phyloP scores from a whole-genome alignment of 2,329 filamentous ascomycete genomes.

The Beauveria sp. region DNA sequence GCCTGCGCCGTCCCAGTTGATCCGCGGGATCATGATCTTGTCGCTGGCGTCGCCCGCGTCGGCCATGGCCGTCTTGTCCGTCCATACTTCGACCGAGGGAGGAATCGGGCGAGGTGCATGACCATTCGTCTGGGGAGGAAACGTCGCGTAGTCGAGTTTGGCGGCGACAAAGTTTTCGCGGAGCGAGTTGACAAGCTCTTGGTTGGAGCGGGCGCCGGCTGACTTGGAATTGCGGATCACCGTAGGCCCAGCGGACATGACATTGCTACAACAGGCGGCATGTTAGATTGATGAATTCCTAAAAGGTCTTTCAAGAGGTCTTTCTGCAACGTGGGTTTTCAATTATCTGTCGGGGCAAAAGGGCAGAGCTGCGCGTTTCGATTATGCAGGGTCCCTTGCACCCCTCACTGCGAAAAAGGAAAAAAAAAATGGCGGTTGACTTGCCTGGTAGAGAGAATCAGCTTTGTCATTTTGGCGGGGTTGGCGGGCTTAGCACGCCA shows the following conservation, averaged over 20 bases:
- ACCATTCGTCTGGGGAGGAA: slow-evolving; percentile 21
- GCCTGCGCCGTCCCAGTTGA: slow-evolving; percentile 63
- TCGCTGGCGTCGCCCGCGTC: slow-evolving; percentile 33
- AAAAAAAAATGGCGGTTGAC: slow-evolving; percentile 21
- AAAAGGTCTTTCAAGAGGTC: neutral
- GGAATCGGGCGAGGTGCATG: slow-evolving; percentile 23
- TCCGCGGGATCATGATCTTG: slow-evolving; percentile 67
- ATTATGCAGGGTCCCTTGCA: neutral
- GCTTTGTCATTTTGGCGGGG: slow-evolving; percentile 54
- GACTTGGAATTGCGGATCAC: slow-evolving; percentile 68
- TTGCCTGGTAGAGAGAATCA: slow-evolving; percentile 81
- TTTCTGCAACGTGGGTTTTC: neutral
- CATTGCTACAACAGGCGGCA: slow-evolving; percentile 47
- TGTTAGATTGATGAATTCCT: neutral
- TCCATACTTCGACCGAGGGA: slow-evolving; percentile 53
- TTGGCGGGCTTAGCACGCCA: slow-evolving; percentile 1
- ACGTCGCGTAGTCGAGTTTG: slow-evolving; percentile 50
- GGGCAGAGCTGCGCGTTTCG: neutral
- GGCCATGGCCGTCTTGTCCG: slow-evolving; percentile 33
- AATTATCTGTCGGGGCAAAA: neutral
- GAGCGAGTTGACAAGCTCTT: slow-evolving; percentile 83
- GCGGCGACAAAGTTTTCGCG: slow-evolving; percentile 74
- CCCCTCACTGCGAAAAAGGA: neutral
- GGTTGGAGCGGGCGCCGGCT: slow-evolving; percentile 71
- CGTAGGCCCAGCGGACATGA: slow-evolving; percentile 75